A percentile compares a stretch with the other conserved stretches of the same genome.
Conservation (phyloP, 129 eudicot species). For the carrot (Daucus carota) region DNA sequence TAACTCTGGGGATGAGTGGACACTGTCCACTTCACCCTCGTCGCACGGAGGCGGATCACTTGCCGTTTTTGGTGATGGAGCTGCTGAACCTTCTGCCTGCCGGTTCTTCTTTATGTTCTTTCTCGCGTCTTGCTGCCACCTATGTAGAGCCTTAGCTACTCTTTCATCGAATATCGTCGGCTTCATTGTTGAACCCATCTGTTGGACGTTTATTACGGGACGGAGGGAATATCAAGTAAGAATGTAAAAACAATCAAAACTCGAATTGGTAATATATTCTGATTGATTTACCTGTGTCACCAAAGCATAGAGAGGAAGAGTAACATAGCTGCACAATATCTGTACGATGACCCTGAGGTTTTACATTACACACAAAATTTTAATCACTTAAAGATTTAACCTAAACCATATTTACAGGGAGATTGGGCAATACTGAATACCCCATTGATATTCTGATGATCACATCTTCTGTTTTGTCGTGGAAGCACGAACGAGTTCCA, state of each 20-base stretch:
- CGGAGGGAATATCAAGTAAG: not conserved
- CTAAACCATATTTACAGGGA: not conserved
- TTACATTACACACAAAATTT: not conserved
- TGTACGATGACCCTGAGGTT: constrained; percentile 37
- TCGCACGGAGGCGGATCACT: constrained; percentile 28
- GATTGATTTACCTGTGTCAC: constrained; percentile 37
- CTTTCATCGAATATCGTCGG: constrained; percentile 40
- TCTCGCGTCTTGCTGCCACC: constrained; percentile 60
- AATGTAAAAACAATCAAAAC: not conserved
- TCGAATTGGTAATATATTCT: not conserved
- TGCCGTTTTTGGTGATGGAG: constrained; percentile 32
- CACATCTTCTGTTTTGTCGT: constrained; percentile 31
- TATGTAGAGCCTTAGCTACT: constrained; percentile 39
- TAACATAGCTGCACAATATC: constrained; percentile 53
- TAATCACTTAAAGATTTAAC: not conserved
- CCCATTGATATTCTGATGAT: constrained; percentile 43
- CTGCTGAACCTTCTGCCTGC: constrained; percentile 14
- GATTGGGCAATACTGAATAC: constrained; percentile 4
- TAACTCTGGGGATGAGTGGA: constrained; percentile 16
- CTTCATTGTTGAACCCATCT: constrained; percentile 56
- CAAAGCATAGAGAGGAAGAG: constrained; percentile 66
- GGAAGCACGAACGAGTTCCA: constrained; percentile 49
- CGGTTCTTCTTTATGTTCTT: constrained; percentile 44
- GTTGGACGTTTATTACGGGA: not conserved
- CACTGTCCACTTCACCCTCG: constrained; percentile 15